Conservation (phyloP, 2,329 filamentous ascomycete species). For the Pseudopithomyces maydicus region DNA sequence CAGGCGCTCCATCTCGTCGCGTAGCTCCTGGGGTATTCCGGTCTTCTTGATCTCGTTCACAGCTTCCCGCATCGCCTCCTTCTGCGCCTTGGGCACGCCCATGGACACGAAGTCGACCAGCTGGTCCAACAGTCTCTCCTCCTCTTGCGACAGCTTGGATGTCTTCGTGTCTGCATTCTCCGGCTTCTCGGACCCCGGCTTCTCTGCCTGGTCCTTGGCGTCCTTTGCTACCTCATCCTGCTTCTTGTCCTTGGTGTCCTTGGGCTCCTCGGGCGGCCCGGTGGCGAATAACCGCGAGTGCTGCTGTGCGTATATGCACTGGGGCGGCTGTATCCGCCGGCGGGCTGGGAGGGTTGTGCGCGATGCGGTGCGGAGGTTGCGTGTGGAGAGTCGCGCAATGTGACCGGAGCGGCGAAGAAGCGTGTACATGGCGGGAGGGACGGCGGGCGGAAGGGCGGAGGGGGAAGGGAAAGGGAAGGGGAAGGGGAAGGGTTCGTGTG, state of each 20-base stretch:
- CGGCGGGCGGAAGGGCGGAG: no score
- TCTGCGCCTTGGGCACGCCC: constrained; percentile 66
- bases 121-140: constrained; percentile 63
- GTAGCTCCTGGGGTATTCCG: constrained; percentile 72
- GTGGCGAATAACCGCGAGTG: constrained; percentile 51
- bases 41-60: constrained; percentile 67
- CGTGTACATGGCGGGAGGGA: constrained; percentile 64
- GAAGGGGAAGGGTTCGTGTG: constrained; percentile 12
- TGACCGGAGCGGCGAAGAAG: constrained; percentile 70
- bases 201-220: constrained; percentile 37
- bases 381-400: constrained; percentile 66
- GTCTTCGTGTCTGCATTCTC: constrained; percentile 46
- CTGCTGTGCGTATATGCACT: constrained; percentile 51
- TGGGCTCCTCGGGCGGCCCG: constrained; percentile 37
- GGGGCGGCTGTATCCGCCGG: constrained; percentile 47
- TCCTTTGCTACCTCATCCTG: constrained; percentile 29
- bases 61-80: constrained; percentile 62
- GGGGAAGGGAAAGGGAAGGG: no score
- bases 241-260: constrained; percentile 39
- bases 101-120: constrained; percentile 62
- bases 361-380: constrained; percentile 59
- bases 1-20: constrained; percentile 64
- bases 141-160: constrained; percentile 57
- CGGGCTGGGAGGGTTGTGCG: constrained; percentile 49
- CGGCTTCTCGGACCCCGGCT: constrained; percentile 44